Percentiles rank a stretch among this genome's conserved stretches.
These are phyloP conservation scores for Pisolithus albus DNA, from an alignment of 768 basidiomycete species.

Conservation along the genomic window DNA sequence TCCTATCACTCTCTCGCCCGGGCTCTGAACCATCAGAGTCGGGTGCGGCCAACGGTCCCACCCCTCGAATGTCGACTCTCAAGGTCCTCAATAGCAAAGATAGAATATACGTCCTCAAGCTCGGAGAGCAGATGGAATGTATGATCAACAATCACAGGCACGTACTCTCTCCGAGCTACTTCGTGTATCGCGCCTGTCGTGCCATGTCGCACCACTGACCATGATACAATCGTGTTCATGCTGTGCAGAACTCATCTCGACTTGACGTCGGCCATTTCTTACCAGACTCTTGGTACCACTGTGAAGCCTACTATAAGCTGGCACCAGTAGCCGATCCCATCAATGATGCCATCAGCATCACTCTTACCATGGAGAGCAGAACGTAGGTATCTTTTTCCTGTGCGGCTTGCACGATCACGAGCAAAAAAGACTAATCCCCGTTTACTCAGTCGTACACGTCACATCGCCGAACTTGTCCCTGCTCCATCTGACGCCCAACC, in stretches of 20 bases:
- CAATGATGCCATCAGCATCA: constrained; percentile 57
- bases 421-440: constrained; percentile 9
- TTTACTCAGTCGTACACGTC: constrained; percentile 52
- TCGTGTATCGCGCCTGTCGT: no score
- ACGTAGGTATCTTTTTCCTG: constrained; percentile 47
- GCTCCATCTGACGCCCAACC: constrained; percentile 64
- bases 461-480: constrained; percentile 73
- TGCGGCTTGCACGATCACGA: background rate
- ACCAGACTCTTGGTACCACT: constrained; percentile 84
- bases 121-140: constrained; percentile 78
- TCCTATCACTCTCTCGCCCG: constrained; percentile 15
- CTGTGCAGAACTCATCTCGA: constrained; percentile 53
- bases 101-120: constrained; percentile 77
- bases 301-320: constrained; percentile 76
- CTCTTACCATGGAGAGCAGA: constrained; percentile 55
- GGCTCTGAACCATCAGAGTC: constrained; percentile 25
- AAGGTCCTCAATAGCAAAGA: constrained; percentile 86
- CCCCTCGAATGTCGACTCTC: constrained; percentile 56
- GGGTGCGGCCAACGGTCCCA: constrained; percentile 21
- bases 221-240: constrained; percentile 9
- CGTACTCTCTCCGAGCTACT: constrained; percentile 20
- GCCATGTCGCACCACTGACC: constrained; percentile 7
- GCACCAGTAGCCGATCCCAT: constrained; percentile 57
- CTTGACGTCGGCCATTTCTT: constrained; percentile 62
- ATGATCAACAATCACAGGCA: constrained; percentile 72